Percentiles rank a stretch among this genome's conserved stretches.
phyloP scores from a whole-genome alignment of 2,329 filamentous ascomycete species.

The Fusarium sp. region DNA sequence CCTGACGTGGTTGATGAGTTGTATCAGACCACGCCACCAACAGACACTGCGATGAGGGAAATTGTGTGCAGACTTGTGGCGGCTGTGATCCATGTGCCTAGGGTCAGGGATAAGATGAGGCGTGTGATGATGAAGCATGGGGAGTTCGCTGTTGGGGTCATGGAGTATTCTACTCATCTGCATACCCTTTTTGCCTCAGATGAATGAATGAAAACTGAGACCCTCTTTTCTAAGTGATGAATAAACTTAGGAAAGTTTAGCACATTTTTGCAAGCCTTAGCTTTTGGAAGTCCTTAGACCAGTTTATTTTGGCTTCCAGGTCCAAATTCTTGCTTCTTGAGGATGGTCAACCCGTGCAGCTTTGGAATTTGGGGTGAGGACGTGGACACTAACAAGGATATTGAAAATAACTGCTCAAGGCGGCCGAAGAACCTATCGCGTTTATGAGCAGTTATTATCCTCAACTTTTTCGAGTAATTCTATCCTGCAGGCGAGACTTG shows the following conservation, averaged over 20 bases:
- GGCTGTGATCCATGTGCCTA: neutral
- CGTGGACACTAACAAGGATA: no score
- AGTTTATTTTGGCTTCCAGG: no score
- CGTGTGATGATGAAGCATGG: constrained; percentile 15
- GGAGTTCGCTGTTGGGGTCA: constrained; percentile 16
- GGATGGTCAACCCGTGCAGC: neutral
- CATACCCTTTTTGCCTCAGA: neutral
- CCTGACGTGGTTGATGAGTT: constrained; percentile 19
- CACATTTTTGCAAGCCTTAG: neutral
- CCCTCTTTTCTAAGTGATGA: neutral
- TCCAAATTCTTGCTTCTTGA: no score
- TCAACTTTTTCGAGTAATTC: neutral
- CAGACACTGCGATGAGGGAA: constrained; percentile 11
- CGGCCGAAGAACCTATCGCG: no score
- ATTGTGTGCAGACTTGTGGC: constrained; percentile 27
- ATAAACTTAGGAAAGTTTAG: neutral
- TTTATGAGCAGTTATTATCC: no score
- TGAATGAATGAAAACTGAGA: no score
- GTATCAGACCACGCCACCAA: neutral
- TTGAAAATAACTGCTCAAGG: no score
- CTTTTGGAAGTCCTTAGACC: neutral
- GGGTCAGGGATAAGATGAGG: neutral
- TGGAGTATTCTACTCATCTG: constrained; percentile 13
- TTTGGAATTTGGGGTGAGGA: no score
- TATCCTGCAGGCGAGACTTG: neutral